Conservation (phyloP, 352 stramenopile genomes). For the Phytophthora uliginosa region DNA sequence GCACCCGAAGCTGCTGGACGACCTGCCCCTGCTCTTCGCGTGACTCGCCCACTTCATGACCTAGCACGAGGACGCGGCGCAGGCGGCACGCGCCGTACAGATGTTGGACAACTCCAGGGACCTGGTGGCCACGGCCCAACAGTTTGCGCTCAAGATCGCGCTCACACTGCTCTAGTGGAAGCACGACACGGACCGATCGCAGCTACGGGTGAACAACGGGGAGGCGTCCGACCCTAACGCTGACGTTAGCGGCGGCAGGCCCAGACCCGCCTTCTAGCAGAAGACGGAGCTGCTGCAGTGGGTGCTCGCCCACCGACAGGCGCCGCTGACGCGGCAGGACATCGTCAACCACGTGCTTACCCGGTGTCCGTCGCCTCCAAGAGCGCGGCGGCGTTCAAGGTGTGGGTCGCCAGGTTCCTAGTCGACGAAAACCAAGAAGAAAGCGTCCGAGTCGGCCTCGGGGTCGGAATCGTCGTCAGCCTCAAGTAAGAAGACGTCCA, state of each 20-base stretch:
- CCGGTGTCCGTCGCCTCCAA: constrained; percentile 68
- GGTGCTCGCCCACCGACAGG: constrained; percentile 53
- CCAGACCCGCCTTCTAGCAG: constrained; percentile 30
- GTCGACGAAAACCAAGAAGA: constrained; percentile 13
- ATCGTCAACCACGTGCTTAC: constrained; percentile 74
- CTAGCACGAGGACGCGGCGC: constrained; percentile 35
- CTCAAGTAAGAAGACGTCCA: constrained; percentile 5
- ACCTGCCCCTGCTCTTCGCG: constrained; percentile 58
- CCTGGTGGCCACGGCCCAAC: constrained; percentile 45
- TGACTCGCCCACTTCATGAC: constrained; percentile 71
- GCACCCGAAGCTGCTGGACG: constrained; percentile 66
- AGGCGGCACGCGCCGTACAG: constrained; percentile 26
- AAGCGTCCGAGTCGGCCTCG: constrained; percentile 16
- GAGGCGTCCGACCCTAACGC: not conserved
- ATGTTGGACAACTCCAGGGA: constrained; percentile 36
- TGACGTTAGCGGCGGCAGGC: constrained; percentile 1
- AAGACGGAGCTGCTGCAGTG: constrained; percentile 63
- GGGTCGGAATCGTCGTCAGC: constrained; percentile 15
- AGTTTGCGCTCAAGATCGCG: constrained; percentile 65
- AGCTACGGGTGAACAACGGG: constrained; percentile 16
- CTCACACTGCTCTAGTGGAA: constrained; percentile 76
- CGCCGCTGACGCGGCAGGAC: constrained; percentile 67
- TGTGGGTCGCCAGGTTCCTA: constrained; percentile 76
- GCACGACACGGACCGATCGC: constrained; percentile 45
- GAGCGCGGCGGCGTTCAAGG: constrained; percentile 62